Base-by-base conservation (phyloP, 352 stramenopile genomes). In the Phytophthora sp. region DNA sequence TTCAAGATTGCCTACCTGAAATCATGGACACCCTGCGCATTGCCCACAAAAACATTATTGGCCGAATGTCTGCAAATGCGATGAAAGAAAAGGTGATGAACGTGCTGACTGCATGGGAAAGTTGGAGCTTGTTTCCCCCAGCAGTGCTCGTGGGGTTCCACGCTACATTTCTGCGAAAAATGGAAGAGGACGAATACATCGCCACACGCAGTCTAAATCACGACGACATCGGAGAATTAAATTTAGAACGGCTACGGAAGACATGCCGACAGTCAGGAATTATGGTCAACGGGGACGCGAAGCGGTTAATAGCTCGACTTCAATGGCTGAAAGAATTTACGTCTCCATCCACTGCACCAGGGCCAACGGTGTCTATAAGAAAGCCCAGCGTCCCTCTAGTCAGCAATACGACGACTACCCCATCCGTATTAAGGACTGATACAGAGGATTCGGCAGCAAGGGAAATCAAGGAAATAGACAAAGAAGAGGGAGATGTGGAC, bases 21-120 rank as follows among this genome's bases (percentile, higher is more conserved):
- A 91, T 96, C 21, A 67, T 95, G 46, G 73, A 91, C 23, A 53
- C 65, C 5, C 65, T 94, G 30, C 82, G 80, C 9, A 24, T 66
- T 29, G 69, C 75, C 2, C 74, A 90, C 49, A 82, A 81, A n/a
- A 71, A 58, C 18, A 85, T 94, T 2, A 56, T 60, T 26, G 86
- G 86, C 9, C 84, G 86, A 23, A 94, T 94, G 84, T 93, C 84
- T 52, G 84, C 82, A 13, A 88, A 84, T 49, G 80, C 76, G 12
- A 94, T 94, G 86, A 85, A 84, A 38, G 86, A 94, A 45, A 93
- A 91, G 57, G 86, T 94, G 61, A 72, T 91, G 54, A 74, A 73
- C 15, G 86, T 94, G 41, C 57, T 94, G 26, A 89, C 72, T 8
- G 84, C 82, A 11, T 94, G 86, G 86, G 82, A 87, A 57, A 88